A percentile compares a stretch with the other conserved stretches of the same genome.
These are phyloP conservation scores for Penicillium coffeae DNA, from an alignment of 495 filamentous ascomycete genomes.

Conservation along the genomic window DNA sequence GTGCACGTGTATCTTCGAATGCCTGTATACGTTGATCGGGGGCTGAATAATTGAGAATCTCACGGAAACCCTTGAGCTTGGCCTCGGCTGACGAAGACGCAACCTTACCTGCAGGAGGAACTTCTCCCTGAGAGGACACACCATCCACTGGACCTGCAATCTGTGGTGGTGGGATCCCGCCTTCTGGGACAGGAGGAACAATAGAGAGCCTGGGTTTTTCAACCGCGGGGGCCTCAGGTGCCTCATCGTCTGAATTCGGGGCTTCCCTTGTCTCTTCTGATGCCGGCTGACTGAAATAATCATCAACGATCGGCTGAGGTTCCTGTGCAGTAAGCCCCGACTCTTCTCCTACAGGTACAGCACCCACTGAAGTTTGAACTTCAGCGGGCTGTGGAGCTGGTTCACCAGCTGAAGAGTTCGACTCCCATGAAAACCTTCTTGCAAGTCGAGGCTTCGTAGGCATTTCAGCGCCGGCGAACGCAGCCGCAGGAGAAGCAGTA, in stretches of 20 bases:
- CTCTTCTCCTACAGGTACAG: background rate
- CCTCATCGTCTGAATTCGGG: slow-evolving; percentile 12
- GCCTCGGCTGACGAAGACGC: slow-evolving; percentile 23
- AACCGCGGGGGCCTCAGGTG: slow-evolving; percentile 5
- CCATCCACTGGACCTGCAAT: slow-evolving; percentile 7
- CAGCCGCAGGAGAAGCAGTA: background rate
- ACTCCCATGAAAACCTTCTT: slow-evolving; percentile 44
- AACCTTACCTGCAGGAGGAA: background rate
- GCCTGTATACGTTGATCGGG: slow-evolving; percentile 61
- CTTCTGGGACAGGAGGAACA: slow-evolving; percentile 19
- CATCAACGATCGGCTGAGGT: slow-evolving; percentile 13
- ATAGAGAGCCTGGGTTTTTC: slow-evolving; percentile 25
- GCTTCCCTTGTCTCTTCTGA: slow-evolving; percentile 17
- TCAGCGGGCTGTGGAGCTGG: slow-evolving; percentile 12
- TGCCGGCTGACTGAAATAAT: background rate
- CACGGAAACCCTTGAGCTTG: slow-evolving; percentile 58
- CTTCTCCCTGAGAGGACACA: background rate
- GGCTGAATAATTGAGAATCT: slow-evolving; percentile 63
- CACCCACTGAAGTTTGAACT: slow-evolving; percentile 1
- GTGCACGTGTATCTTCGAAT: slow-evolving; percentile 63
- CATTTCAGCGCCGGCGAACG: slow-evolving; percentile 3
- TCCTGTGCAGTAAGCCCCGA: slow-evolving; percentile 9
- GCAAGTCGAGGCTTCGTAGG: slow-evolving; percentile 24
- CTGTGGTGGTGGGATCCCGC: slow-evolving; percentile 16
- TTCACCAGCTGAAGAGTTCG: slow-evolving; percentile 21